These are phyloP conservation scores for Pyricularia grisea DNA, from an alignment of 2,329 filamentous ascomycete species.

Conservation along the genomic window DNA sequence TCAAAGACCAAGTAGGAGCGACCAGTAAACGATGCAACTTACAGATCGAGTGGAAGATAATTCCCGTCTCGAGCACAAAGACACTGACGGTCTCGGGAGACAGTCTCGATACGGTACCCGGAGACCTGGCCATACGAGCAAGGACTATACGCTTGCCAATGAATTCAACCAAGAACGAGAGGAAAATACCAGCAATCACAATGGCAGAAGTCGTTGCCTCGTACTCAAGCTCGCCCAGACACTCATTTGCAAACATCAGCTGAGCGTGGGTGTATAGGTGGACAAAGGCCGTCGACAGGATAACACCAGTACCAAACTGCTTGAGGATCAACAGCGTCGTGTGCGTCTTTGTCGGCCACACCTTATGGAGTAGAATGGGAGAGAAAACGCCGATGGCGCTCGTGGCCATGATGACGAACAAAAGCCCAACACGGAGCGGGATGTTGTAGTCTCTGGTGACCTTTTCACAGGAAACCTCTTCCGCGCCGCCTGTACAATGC, in stretches of 20 bases:
- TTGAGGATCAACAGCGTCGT: constrained; percentile 55
- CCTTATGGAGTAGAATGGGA: constrained; percentile 53
- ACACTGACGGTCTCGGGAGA: constrained; percentile 47
- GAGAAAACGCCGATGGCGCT: constrained; percentile 58
- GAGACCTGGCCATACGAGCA: constrained; percentile 20
- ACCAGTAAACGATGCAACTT: constrained; percentile 16
- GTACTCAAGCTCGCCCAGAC: constrained; percentile 55
- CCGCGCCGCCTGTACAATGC: constrained; percentile 46
- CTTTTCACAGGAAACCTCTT: constrained; percentile 35
- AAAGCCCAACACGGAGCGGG: constrained; percentile 56
- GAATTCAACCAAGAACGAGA: constrained; percentile 66
- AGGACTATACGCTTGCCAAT: constrained; percentile 49
- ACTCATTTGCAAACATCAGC: constrained; percentile 64
- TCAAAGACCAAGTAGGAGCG: not conserved
- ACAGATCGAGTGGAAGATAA: constrained; percentile 67
- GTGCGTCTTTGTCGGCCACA: constrained; percentile 38
- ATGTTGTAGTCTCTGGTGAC: constrained; percentile 53
- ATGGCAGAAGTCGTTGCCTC: constrained; percentile 63
- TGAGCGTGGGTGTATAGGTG: constrained; percentile 66
- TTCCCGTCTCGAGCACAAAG: constrained; percentile 62
- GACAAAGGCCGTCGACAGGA: constrained; percentile 62
- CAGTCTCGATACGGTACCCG: constrained; percentile 9
- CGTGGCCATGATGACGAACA: constrained; percentile 63
- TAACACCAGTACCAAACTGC: constrained; percentile 65
- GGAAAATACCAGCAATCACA: constrained; percentile 63